Evolutionary conservation across 164 flowering plant genomes (phyloP), one percentile per base, ranked within the genome.

Genomic region (Amborella trichopoda): DNA sequence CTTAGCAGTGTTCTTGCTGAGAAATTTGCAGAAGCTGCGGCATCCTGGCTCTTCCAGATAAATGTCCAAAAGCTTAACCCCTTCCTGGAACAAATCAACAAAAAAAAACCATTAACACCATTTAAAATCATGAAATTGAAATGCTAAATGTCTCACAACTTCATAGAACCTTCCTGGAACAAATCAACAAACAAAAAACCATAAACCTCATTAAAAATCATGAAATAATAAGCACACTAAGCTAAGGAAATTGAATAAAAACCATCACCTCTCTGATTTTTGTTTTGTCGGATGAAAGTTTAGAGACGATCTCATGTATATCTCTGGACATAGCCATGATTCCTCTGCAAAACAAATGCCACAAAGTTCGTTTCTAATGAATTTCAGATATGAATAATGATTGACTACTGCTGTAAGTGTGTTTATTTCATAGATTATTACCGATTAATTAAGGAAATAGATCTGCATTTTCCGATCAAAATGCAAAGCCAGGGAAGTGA

Each of bases 11-110:
- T 76, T 78, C 46, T 52, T 53, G 24, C 68, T 66, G n/a, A 88
- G 61, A 63, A 61, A 71, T 56, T 62, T 70, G 62, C 89, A 77
- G 65, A 93, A 79, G 1, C 41, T 52, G 10, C 61, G 14, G 4
- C 80, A 78, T 40, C 79, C 71, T 49, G 81, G 88, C 33, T 90
- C 94, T 55, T 77, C 84, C 46, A 93, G 61, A 95, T 94, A 88
- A 22, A 70, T 73, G 56, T 66, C 77, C 74, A 93, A 71, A 62
- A 93, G 56, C 56, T 84, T 84, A 18, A 88, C 62, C 40, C 99
- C 96, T 38, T 88, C 96, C 99, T 93, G 44, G 1, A 60, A 8
- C 21, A 11, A 19, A 61, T 24, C 44, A 11, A 50, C 23, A n/a
- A n/a, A n/a, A 12, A 12, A 40, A 21, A 23, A 21, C 11, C 6